Evolutionary conservation across 106 monocot genomes (phyloP).

Genomic region (Dendrobium chrysotoxum): DNA sequence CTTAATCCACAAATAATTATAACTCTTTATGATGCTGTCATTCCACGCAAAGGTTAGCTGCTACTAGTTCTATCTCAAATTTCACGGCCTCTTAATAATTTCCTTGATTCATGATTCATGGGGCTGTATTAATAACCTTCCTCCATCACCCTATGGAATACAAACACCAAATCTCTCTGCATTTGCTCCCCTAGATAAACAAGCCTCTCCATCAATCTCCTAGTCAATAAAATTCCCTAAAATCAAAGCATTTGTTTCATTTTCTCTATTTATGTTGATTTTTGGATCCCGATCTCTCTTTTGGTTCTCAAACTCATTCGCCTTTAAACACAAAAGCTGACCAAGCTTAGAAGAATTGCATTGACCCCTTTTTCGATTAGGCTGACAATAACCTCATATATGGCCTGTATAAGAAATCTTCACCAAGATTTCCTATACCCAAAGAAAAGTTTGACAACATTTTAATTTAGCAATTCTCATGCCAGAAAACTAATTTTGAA

Average conservation of each 20-base stretch:
- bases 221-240: constrained; percentile 25
- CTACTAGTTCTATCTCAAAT: neutral
- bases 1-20: neutral
- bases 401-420: constrained; percentile 35
- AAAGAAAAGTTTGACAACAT: constrained; percentile 27
- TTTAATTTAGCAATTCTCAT: constrained; percentile 63
- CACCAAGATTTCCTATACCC: constrained; percentile 23
- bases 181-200: constrained; percentile 33
- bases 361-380: constrained; percentile 27
- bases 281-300: constrained; percentile 53
- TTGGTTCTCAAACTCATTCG: constrained; percentile 56
- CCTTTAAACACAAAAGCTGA: constrained; percentile 24
- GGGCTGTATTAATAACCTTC: constrained; percentile 58
- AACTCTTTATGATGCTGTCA: neutral
- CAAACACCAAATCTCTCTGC: constrained; percentile 38
- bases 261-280: constrained; percentile 41
- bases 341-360: constrained; percentile 19
- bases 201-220: constrained; percentile 34
- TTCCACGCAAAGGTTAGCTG: neutral
- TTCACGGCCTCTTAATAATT: constrained; percentile 31
- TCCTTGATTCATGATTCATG: constrained; percentile 49
- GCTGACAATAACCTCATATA: constrained; percentile 51
- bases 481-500: constrained; percentile 53
- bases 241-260: constrained; percentile 24
- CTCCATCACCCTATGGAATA: constrained; percentile 50